Percentiles rank a stretch among this genome's conserved stretches.
Evolutionary conservation across 169 alveolate species (phyloP).

Genomic region (Plasmodium gaboni): DNA sequence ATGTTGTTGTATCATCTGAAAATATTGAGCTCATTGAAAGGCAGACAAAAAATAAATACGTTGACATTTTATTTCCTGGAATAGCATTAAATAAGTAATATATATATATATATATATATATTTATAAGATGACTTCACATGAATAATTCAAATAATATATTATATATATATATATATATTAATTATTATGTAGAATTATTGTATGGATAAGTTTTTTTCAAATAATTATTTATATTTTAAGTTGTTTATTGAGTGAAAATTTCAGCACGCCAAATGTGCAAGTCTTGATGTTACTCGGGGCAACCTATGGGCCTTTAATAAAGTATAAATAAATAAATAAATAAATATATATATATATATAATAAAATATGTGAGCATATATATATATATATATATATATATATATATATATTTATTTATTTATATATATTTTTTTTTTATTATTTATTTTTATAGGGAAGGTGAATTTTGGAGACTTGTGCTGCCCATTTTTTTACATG

Average conservation of each 20-base stretch:
- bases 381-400: not conserved
- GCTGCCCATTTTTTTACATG: constrained; percentile 64
- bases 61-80: constrained; percentile 41
- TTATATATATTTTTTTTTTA: not conserved
- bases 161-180: not conserved
- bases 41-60: constrained; percentile 9
- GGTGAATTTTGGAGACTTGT: constrained; percentile 74
- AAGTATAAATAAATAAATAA: constrained; percentile 12
- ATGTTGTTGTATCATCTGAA: constrained; percentile 19
- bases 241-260: constrained; percentile 71
- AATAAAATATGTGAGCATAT: not conserved
- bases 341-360: not conserved
- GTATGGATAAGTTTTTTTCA: constrained; percentile 70
- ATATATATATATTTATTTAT: not conserved
- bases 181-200: constrained; percentile 36
- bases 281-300: constrained; percentile 65
- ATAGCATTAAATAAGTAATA: constrained; percentile 64
- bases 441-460: constrained; percentile 13
- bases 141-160: not conserved
- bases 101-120: too few species aligned
- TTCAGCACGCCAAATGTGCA: constrained; percentile 47
- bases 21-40: constrained; percentile 17
- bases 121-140: not conserved
- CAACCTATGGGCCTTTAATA: constrained; percentile 66
- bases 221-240: constrained; percentile 59